These are phyloP conservation scores for Fusarium sp. DNA, from an alignment of 2,329 filamentous ascomycete species.

Conservation along the genomic window DNA sequence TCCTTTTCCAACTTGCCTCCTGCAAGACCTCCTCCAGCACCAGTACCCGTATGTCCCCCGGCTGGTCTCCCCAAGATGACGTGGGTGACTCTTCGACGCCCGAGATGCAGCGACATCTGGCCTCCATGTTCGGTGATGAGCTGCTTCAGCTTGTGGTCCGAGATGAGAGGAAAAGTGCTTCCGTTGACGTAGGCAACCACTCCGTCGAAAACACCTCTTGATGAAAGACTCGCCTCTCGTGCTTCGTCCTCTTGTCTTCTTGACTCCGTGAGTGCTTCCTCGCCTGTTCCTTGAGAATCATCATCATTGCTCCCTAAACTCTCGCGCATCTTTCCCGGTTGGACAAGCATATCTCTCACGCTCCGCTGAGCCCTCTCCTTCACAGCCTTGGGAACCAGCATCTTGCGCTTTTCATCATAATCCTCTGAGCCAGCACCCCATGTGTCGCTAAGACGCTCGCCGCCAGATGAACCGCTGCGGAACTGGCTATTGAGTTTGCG, in stretches of 20 bases:
- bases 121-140: slow-evolving; percentile 83
- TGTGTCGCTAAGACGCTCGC: slow-evolving; percentile 73
- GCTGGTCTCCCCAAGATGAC: slow-evolving; percentile 81
- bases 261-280: slow-evolving; percentile 47
- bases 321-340: slow-evolving; percentile 61
- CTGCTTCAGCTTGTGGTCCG: slow-evolving; percentile 88
- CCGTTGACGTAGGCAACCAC: slow-evolving; percentile 90
- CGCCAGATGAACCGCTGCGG: slow-evolving; percentile 68
- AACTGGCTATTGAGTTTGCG: slow-evolving; percentile 81
- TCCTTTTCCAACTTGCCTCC: slow-evolving; percentile 86
- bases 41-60: slow-evolving; percentile 53
- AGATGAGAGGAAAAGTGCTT: slow-evolving; percentile 84
- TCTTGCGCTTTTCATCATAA: slow-evolving; percentile 62
- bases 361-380: slow-evolving; percentile 59
- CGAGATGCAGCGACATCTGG: slow-evolving; percentile 77
- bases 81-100: slow-evolving; percentile 83
- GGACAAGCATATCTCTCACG: slow-evolving; percentile 69
- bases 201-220: slow-evolving; percentile 73
- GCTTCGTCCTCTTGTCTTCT: slow-evolving; percentile 66
- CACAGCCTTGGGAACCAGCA: slow-evolving; percentile 61
- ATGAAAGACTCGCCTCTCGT: slow-evolving; percentile 54
- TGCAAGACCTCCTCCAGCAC: slow-evolving; percentile 82
- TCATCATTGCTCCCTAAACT: slow-evolving; percentile 26
- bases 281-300: slow-evolving; percentile 20
- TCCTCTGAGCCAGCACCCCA: slow-evolving; percentile 75